Percentiles rank a stretch among this genome's conserved stretches.
Evolutionary conservation across 805 yeast genomes (phyloP).

Genomic region (Saccharomyces mikatae): DNA sequence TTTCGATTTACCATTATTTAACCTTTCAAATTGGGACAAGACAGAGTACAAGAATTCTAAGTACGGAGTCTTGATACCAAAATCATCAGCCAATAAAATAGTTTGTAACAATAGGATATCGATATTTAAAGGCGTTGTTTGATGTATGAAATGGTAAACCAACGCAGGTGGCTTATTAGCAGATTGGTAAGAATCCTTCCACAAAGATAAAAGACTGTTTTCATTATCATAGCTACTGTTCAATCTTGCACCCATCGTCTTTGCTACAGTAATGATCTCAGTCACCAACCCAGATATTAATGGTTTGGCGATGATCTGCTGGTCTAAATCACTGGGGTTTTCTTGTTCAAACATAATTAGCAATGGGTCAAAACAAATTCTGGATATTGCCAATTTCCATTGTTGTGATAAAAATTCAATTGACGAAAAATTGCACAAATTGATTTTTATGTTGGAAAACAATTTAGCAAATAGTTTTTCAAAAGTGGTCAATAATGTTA

Average conservation of each 20-base stretch:
- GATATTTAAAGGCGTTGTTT: constrained; percentile 47
- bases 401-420: constrained; percentile 61
- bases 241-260: constrained; percentile 68
- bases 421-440: constrained; percentile 20
- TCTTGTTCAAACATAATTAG: constrained; percentile 67
- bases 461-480: constrained; percentile 26
- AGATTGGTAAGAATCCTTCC: constrained; percentile 36
- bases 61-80: constrained; percentile 79
- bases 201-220: constrained; percentile 44
- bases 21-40: constrained; percentile 52
- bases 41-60: constrained; percentile 79
- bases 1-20: constrained; percentile 36
- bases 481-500: constrained; percentile 23
- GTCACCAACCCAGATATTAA: constrained; percentile 69
- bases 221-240: constrained; percentile 59
- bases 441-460: constrained; percentile 34
- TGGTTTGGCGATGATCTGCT: constrained; percentile 78
- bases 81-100: constrained; percentile 82
- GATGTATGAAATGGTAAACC: constrained; percentile 57
- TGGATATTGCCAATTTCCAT: constrained; percentile 79
- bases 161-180: constrained; percentile 46
- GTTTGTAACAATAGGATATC: constrained; percentile 81
- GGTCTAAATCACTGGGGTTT: constrained; percentile 47
- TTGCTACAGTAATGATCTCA: constrained; percentile 66
- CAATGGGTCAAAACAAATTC: constrained; percentile 70